Base-by-base conservation (phyloP, 495 filamentous ascomycete genomes). In the Penicillium coffeae region DNA sequence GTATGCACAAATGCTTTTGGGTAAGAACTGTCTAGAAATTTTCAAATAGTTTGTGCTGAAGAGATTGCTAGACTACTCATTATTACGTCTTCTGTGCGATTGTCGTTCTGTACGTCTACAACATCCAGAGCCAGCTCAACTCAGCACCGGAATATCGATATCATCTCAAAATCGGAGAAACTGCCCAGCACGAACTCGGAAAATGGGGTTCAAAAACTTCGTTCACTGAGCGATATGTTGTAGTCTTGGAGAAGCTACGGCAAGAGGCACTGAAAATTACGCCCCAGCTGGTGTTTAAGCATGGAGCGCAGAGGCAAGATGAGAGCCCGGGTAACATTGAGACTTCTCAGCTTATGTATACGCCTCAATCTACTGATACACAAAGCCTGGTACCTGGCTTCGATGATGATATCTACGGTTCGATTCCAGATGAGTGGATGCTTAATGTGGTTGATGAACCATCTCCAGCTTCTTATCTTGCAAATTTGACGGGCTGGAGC, bases 231-330 rank as follows among this genome's bases (percentile, higher is more conserved):
- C 52, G 59, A 21, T 73, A 71, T 48, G 60, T 64, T 3, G 55
- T 69, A 35, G 71, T 75, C 0, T 62, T 75, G 1, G 68, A 71
- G 38, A 69, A 74, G 41, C 52, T 75, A n/a, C 58, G 64, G 12
- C 51, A 62, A n/a, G 72, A 75, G 46, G 72, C 70, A n/a, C n/a
- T n/a, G n/a, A n/a, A n/a, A n/a, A n/a, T n/a, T n/a, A n/a, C n/a
- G n/a, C n/a, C n/a, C n/a, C n/a, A n/a, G n/a, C n/a, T n/a, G n/a
- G n/a, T n/a, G n/a, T n/a, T n/a, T n/a, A n/a, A n/a, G n/a, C n/a
- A n/a, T n/a, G n/a, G n/a, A n/a, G n/a, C n/a, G n/a, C n/a, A n/a
- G n/a, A n/a, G n/a, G n/a, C n/a, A n/a, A n/a, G n/a, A n/a, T n/a
- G n/a, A n/a, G n/a, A n/a, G n/a, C n/a, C n/a, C n/a, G n/a, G n/a